Conservation (phyloP, 345 rosid species). For the Moricandia moricandioides region DNA sequence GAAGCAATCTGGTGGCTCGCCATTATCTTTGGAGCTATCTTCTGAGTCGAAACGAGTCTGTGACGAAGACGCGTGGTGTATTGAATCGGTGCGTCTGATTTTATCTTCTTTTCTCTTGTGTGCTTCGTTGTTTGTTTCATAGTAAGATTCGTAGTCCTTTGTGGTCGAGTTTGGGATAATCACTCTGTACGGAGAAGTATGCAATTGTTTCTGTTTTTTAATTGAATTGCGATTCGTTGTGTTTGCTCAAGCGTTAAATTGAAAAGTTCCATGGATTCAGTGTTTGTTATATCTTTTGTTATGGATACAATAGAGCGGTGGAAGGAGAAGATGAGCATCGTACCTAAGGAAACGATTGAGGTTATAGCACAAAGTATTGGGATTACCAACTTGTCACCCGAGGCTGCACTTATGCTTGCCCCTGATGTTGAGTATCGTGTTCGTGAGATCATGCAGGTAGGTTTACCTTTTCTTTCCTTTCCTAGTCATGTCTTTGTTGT, state of each 20-base stretch:
- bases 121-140: not conserved
- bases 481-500: not conserved
- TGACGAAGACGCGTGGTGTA: not conserved
- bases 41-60: constrained; percentile 2
- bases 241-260: not conserved
- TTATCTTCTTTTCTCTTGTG: not conserved
- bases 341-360: constrained; percentile 82
- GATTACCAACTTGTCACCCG: constrained; percentile 59
- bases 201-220: not conserved
- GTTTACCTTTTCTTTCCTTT: constrained; percentile 30
- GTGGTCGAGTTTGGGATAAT: constrained; percentile 3
- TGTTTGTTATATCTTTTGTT: not conserved
- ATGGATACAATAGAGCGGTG: not conserved
- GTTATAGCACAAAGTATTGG: constrained; percentile 90
- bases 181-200: constrained; percentile 9
- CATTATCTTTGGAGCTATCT: constrained; percentile 6
- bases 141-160: not conserved
- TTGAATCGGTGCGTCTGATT: constrained; percentile 7
- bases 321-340: constrained; percentile 62
- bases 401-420: constrained; percentile 83
- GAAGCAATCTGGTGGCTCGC: not conserved
- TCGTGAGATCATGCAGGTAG: constrained; percentile 92
- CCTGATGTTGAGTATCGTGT: constrained; percentile 91
- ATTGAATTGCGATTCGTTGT: constrained; percentile 6
- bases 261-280: not conserved